Evolutionary conservation across 495 filamentous ascomycete genomes (phyloP).

Genomic region (Lepraria neglecta): DNA sequence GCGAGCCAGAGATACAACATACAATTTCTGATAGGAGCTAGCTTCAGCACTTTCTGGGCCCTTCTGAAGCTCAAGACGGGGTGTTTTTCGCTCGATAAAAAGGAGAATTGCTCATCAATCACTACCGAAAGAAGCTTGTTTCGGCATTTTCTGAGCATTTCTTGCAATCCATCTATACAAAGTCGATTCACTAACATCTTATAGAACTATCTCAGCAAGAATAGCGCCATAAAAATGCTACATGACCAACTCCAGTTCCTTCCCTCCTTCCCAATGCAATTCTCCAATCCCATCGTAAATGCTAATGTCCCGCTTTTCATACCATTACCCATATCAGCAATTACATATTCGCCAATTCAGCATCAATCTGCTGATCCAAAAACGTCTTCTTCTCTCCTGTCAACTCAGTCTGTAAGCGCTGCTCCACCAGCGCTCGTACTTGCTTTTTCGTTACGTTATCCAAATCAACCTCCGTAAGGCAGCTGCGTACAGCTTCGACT

Average conservation of each 20-base stretch:
- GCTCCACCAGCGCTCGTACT: conserved; percentile 84
- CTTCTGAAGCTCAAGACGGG: no score
- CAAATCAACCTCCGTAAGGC: conserved; percentile 83
- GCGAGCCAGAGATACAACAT: no score
- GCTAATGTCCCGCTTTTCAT: conserved; percentile 11
- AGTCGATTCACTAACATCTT: not conserved
- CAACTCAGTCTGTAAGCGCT: conserved; percentile 81
- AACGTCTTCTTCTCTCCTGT: conserved; percentile 74
- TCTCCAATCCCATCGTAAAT: conserved; percentile 7
- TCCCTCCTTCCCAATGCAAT: not conserved
- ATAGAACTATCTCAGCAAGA: not conserved
- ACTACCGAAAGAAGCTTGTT: no score
- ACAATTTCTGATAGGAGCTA: no score
- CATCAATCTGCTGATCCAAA: conserved; percentile 86
- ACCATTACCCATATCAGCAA: conserved; percentile 10
- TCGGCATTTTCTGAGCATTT: no score
- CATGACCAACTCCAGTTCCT: conserved; percentile 6
- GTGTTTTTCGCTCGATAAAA: no score
- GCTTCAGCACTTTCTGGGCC: no score
- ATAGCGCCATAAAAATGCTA: conserved; percentile 2
- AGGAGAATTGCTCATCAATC: no score
- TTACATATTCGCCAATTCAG: conserved; percentile 90
- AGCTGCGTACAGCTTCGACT: conserved; percentile 71
- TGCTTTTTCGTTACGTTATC: conserved; percentile 98
- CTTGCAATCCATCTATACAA: not conserved